Percentiles rank a stretch among this genome's conserved stretches.
Evolutionary conservation across 1,284 basidiomycete genomes (phyloP).

Genomic region (Sporisorium iseilematis-ciliati): DNA sequence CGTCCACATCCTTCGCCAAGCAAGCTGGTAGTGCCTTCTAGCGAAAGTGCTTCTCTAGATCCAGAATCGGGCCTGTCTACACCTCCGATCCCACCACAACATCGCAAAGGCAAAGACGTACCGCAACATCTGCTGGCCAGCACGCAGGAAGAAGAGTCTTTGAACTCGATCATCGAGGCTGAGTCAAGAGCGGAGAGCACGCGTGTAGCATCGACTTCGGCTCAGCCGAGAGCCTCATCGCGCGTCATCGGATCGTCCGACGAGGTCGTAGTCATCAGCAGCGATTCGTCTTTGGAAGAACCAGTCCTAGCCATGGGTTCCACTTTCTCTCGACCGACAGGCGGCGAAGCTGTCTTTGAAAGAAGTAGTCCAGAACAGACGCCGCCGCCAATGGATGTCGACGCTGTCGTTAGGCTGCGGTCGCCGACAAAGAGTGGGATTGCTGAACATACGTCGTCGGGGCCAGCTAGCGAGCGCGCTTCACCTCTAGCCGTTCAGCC

Average conservation of each 20-base stretch:
- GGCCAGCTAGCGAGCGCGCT: neutral
- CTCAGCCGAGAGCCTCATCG: neutral
- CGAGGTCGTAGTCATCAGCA: conserved; percentile 18
- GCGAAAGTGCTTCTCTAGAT: neutral
- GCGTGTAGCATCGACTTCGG: neutral
- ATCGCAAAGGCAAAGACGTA: conserved; percentile 2
- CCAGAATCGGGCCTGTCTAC: conserved; percentile 9
- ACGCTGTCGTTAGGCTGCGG: neutral
- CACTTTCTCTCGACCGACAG: neutral
- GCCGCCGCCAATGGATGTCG: neutral
- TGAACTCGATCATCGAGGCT: conserved; percentile 6
- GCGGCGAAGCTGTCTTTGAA: neutral
- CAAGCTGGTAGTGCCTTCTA: conserved; percentile 22
- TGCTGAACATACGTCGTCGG: neutral
- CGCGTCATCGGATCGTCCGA: neutral
- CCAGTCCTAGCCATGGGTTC: neutral
- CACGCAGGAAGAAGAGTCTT: conserved; percentile 27
- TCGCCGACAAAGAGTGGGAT: neutral
- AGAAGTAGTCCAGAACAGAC: neutral
- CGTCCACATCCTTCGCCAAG: conserved; percentile 16
- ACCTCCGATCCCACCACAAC: conserved; percentile 12
- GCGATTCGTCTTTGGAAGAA: conserved; percentile 15
- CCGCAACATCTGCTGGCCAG: conserved; percentile 13
- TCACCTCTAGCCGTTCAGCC: neutral
- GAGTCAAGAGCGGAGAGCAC: conserved; percentile 3